phyloP scores from a whole-genome alignment of 2,329 filamentous ascomycete genomes.

The Aspergillus jensenii region DNA sequence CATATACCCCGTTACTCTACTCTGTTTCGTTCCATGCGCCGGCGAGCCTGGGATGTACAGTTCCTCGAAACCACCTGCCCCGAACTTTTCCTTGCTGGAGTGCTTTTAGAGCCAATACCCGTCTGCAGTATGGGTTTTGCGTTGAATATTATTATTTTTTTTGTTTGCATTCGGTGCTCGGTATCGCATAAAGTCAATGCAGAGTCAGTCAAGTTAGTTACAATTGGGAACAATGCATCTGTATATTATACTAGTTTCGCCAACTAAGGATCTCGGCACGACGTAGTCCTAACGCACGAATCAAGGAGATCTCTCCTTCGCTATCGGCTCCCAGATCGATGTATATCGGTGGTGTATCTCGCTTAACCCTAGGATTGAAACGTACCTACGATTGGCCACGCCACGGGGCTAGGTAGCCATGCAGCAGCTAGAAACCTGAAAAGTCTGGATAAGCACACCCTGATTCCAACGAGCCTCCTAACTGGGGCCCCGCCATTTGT shows the following conservation, averaged over 20 bases:
- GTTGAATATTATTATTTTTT: conserved; percentile 1
- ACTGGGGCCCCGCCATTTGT: too few species aligned
- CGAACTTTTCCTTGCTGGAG: conserved; percentile 15
- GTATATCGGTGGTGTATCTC: too few species aligned
- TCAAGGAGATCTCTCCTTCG: not conserved
- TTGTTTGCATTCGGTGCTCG: conserved; percentile 11
- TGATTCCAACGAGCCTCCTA: too few species aligned
- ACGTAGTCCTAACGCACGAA: not conserved
- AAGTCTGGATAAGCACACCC: too few species aligned
- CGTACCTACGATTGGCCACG: too few species aligned
- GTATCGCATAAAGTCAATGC: conserved; percentile 10
- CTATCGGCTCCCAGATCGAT: too few species aligned
- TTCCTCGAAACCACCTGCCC: not conserved
- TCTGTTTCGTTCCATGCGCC: conserved; percentile 16
- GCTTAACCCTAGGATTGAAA: too few species aligned
- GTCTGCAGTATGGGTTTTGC: conserved; percentile 27
- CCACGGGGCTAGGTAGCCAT: too few species aligned
- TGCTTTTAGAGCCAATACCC: conserved; percentile 26
- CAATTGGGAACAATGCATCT: conserved; percentile 13
- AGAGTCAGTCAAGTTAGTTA: conserved; percentile 9
- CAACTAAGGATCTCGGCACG: not conserved
- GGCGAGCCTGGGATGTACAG: conserved; percentile 9
- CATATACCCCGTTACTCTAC: conserved; percentile 24
- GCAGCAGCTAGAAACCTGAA: too few species aligned
- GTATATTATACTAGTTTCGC: conserved; percentile 5